Percentiles rank a stretch among this genome's conserved stretches.
These are phyloP conservation scores for Ustilago cynodontis DNA, from an alignment of 1,284 basidiomycete species.

Conservation along the genomic window DNA sequence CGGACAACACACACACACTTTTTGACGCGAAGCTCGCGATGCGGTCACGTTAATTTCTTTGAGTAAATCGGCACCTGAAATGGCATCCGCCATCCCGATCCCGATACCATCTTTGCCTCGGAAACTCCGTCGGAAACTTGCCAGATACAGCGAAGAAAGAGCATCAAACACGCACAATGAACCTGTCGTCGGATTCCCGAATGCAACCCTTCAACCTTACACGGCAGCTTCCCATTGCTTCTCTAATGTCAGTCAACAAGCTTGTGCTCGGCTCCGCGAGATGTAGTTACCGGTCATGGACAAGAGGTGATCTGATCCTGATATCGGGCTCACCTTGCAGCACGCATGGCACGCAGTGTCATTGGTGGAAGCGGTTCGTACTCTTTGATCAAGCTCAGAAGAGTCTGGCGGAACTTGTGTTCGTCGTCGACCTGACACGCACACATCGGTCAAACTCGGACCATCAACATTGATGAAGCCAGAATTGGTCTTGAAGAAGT, in stretches of 20 bases:
- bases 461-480: background rate
- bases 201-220: background rate
- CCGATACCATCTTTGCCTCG: background rate
- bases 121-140: background rate
- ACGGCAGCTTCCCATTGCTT: background rate
- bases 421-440: background rate
- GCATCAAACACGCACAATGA: too few species aligned
- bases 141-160: background rate
- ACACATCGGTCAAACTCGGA: background rate
- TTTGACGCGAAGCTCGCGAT: conserved; percentile 33
- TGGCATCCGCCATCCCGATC: background rate
- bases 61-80: background rate
- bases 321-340: too few species aligned
- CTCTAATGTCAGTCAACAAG: background rate
- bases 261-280: too few species aligned
- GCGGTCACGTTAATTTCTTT: conserved; percentile 28
- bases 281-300: too few species aligned
- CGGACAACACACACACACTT: conserved; percentile 4
- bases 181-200: conserved; percentile 11
- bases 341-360: too few species aligned
- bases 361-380: background rate
- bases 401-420: background rate
- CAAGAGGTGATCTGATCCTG: too few species aligned
- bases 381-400: background rate
- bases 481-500: background rate